Percentiles rank a stretch among this genome's conserved stretches.
Evolutionary conservation across 805 yeast genomes (phyloP).

Genomic region (Barnettozyma populi): DNA sequence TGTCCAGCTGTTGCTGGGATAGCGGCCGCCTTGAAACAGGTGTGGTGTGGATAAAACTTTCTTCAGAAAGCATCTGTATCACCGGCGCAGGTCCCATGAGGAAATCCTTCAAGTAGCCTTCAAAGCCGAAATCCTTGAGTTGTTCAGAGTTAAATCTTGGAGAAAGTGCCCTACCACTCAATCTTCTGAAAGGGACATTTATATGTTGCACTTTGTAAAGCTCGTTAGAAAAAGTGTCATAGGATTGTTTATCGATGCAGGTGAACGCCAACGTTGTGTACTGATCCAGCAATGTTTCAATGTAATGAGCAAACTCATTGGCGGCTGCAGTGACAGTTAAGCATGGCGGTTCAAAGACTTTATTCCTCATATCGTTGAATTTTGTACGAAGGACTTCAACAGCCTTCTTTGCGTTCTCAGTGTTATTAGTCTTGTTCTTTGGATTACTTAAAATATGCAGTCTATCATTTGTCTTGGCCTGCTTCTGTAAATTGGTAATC

Average conservation of each 20-base stretch:
- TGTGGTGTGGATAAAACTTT: conserved; percentile 43
- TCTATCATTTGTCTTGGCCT: conserved; percentile 44
- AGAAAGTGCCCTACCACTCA: conserved; percentile 17
- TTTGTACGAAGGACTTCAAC: conserved; percentile 38
- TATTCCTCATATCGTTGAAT: conserved; percentile 29
- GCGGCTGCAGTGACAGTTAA: conserved; percentile 54
- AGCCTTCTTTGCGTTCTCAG: conserved; percentile 27
- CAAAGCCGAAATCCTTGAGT: conserved; percentile 58
- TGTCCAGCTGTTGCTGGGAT: conserved; percentile 33
- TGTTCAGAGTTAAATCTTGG: conserved; percentile 29
- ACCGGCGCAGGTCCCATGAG: conserved; percentile 70
- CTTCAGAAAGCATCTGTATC: conserved; percentile 62
- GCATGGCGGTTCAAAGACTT: conserved; percentile 70
- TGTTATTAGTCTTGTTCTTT: conserved; percentile 2
- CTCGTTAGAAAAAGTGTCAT: conserved; percentile 35
- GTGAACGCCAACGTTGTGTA: conserved; percentile 60
- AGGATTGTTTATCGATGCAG: conserved; percentile 47
- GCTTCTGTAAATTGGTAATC: conserved; percentile 31
- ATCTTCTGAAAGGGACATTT: conserved; percentile 55
- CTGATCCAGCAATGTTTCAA: conserved; percentile 52
- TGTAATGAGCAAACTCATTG: conserved; percentile 42
- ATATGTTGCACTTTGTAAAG: conserved; percentile 33
- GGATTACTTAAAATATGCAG: conserved; percentile 38
- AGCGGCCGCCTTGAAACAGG: conserved; percentile 58
- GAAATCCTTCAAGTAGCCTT: conserved; percentile 69